Conservation (phyloP, 805 yeast species). For the Metschnikowia bowlesiae region DNA sequence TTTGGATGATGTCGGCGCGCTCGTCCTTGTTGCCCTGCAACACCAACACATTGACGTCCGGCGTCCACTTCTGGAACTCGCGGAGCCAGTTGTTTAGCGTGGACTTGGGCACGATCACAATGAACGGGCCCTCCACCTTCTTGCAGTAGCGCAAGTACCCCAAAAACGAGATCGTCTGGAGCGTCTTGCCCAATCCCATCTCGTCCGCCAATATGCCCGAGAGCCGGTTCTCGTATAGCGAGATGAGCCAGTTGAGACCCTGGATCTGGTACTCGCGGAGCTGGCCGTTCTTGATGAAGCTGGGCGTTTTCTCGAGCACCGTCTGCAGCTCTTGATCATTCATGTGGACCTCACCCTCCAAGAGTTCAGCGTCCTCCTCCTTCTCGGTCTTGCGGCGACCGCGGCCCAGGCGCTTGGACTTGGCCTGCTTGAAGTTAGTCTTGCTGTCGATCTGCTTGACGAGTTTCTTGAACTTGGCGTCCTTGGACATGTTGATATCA, state of each 20-base stretch:
- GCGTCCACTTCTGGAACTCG: conserved; percentile 94
- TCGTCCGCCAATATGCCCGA: conserved; percentile 97
- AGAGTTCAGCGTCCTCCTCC: conserved; percentile 91
- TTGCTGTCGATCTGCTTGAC: conserved; percentile 54
- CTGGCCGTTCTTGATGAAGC: conserved; percentile 62
- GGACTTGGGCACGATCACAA: conserved; percentile 91
- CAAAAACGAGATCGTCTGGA: conserved; percentile 88
- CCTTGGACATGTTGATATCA: conserved; percentile 74
- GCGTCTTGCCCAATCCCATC: conserved; percentile 96
- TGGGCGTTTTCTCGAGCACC: conserved; percentile 82
- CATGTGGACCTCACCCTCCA: conserved; percentile 73
- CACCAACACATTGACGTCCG: conserved; percentile 81
- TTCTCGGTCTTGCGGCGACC: conserved; percentile 80
- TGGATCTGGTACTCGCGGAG: conserved; percentile 90
- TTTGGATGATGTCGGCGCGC: conserved; percentile 56
- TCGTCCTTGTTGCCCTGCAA: conserved; percentile 88
- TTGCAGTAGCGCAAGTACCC: conserved; percentile 81
- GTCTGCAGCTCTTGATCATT: conserved; percentile 47
- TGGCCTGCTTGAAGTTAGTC: conserved; percentile 32
- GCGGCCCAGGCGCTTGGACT: conserved; percentile 35
- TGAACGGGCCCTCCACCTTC: conserved; percentile 81
- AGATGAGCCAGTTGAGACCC: conserved; percentile 92
- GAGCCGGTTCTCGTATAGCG: conserved; percentile 79
- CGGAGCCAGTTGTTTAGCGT: conserved; percentile 95
- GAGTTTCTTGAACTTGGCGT: conserved; percentile 60